Conservation (phyloP, 495 filamentous ascomycete species). For the Neurospora discreta region DNA sequence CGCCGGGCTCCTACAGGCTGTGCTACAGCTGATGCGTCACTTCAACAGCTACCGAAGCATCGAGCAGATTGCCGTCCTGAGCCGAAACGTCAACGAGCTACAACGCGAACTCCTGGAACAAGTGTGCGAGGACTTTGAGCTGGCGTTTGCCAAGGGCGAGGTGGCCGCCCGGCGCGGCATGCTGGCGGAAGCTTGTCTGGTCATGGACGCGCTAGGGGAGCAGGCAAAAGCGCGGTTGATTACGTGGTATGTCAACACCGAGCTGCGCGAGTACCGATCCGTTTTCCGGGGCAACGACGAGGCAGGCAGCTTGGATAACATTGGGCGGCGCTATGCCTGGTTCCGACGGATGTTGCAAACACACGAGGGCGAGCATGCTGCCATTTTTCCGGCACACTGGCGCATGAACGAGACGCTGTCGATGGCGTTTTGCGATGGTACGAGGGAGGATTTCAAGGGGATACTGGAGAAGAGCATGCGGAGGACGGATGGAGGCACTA, state of each 20-base stretch:
- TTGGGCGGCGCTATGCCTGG: conserved; percentile 90
- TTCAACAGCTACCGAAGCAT: conserved; percentile 98
- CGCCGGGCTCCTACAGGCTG: conserved; percentile 85
- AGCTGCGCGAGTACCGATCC: conserved; percentile 89
- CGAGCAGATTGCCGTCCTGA: conserved; percentile 91
- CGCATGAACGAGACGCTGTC: conserved; percentile 84
- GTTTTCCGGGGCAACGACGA: conserved; percentile 95
- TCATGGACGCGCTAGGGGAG: conserved; percentile 93
- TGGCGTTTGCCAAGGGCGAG: conserved; percentile 86
- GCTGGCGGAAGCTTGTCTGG: conserved; percentile 76
- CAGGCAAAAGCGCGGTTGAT: conserved; percentile 72
- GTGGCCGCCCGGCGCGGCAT: conserved; percentile 56
- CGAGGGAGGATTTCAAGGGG: conserved; percentile 86
- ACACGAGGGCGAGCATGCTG: conserved; percentile 87
- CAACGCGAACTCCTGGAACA: conserved; percentile 93
- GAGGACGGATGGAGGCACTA: conserved; percentile 49
- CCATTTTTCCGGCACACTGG: conserved; percentile 82
- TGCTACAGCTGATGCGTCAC: conserved; percentile 95
- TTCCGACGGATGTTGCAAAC: conserved; percentile 92
- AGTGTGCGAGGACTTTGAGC: conserved; percentile 95
- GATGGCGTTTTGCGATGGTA: conserved; percentile 88
- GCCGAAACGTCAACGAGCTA: conserved; percentile 85
- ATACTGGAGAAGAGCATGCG: conserved; percentile 83
- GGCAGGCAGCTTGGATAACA: conserved; percentile 93
- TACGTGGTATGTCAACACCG: conserved; percentile 97